Evolutionary conservation across 2,329 filamentous ascomycete species (phyloP).

Genomic region (Arthroderma uncinatum): DNA sequence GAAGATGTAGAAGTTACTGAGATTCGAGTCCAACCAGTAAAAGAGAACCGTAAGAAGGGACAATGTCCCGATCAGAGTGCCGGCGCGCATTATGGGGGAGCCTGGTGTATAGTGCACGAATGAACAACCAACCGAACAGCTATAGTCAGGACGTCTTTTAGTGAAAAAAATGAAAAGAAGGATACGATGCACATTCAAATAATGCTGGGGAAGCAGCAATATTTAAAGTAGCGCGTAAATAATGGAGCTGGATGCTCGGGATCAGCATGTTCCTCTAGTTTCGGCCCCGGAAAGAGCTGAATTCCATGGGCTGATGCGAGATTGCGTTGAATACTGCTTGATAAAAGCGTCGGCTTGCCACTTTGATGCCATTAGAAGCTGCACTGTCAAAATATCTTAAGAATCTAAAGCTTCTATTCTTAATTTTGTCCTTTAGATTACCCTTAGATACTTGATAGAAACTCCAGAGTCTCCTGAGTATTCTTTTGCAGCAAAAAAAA

Average conservation of each 20-base stretch:
- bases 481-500: too few species aligned
- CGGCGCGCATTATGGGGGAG: background rate
- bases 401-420: too few species aligned
- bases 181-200: background rate
- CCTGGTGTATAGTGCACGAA: background rate
- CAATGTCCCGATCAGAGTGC: background rate
- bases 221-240: background rate
- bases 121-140: background rate
- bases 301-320: background rate
- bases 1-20: constrained; percentile 17
- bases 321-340: too few species aligned
- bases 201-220: background rate
- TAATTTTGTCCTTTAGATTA: too few species aligned
- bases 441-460: too few species aligned
- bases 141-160: background rate
- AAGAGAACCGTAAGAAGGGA: constrained; percentile 6
- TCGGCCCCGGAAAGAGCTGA: background rate
- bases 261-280: background rate
- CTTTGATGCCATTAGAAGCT: background rate
- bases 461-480: too few species aligned
- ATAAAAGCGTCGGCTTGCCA: background rate
- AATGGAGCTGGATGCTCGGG: background rate
- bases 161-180: constrained; percentile 14
- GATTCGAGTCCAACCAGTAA: constrained; percentile 8
- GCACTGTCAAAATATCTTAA: too few species aligned